Percentiles rank a stretch among this genome's conserved stretches.
Conservation (phyloP, 768 basidiomycete species). For the Melanogaster broomeanus region DNA sequence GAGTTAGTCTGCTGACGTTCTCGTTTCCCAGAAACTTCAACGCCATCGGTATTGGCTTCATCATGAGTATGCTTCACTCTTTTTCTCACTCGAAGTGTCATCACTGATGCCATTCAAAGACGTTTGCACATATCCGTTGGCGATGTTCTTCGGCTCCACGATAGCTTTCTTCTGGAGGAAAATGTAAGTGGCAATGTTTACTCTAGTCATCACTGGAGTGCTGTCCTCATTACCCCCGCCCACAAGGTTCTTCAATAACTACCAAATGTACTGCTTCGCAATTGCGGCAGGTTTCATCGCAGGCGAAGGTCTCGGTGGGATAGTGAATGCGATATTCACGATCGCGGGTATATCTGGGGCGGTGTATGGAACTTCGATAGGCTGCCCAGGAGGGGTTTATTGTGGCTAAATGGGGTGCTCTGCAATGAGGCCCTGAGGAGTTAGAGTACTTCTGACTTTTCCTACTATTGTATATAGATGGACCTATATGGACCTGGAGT, state of each 20-base stretch:
- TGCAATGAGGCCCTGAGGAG: no score
- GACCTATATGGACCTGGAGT: no score
- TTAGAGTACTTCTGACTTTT: no score
- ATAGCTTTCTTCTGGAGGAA: constrained; percentile 21
- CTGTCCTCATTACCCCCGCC: constrained; percentile 2
- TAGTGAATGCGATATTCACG: constrained; percentile 32
- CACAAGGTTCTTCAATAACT: constrained; percentile 5
- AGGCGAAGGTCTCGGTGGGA: constrained; percentile 41
- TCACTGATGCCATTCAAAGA: constrained; percentile 4
- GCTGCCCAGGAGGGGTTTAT: constrained; percentile 30
- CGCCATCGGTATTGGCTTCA: constrained; percentile 27
- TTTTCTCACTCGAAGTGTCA: background rate
- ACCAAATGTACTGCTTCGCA: constrained; percentile 33
- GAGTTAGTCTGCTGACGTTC: background rate
- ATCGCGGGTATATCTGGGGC: constrained; percentile 30
- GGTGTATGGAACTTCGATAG: constrained; percentile 27
- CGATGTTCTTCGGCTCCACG: constrained; percentile 26
- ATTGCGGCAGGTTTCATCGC: constrained; percentile 42
- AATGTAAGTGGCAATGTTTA: background rate
- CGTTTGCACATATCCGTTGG: constrained; percentile 23
- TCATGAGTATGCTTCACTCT: constrained; percentile 8
- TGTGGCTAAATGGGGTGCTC: constrained; percentile 35
- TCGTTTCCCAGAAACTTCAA: constrained; percentile 27
- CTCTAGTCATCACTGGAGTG: background rate
- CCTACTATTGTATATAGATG: no score